Evolutionary conservation across 202 grass and related monocot species (phyloP), one percentile per base, ranked within the genome.

Genomic region (Carex sylvatica): DNA sequence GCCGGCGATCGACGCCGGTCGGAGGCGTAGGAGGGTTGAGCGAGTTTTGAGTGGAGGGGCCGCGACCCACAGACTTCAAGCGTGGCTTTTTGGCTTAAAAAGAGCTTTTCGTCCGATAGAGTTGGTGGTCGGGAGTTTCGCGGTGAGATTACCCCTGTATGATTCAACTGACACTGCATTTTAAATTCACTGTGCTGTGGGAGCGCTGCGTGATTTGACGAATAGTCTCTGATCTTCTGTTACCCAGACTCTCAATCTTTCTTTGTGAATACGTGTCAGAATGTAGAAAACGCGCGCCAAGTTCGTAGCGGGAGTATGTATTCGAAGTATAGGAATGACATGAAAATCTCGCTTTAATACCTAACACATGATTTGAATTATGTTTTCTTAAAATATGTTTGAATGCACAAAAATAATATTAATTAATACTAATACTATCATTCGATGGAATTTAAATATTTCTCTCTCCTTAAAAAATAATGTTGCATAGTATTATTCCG

Each of bases 101-200:
- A 69, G 63, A 68, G 13, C 46, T 56, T 67, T 74, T 82, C 56
- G 81, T 22, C 30, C 61, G 77, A 62, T 54, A 10, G 79, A 71
- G 71, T 59, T 53, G 62, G 61, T 47, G 28, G 69, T 58, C n/a
- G 9, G 35, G 40, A 13, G 3, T 56, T 77, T 55, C 28, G 79
- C 56, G 60, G 79, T 70, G 28, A 62, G 63, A 11, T 64, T 60
- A 78, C 42, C 24, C 20, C 2, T 8, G 15, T 56, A 0, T 60
- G 65, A 38, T 55, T 65, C 87, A 80, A 75, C 89, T 80, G 16
- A 74, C 63, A 72, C 58, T 49, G 77, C 14, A 64, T 90, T 83
- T 80, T 78, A 64, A 64, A 83, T 85, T 82, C 75, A 85, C 38
- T 74, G 51, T 70, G 65, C 73, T 56, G 62, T 36, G 76, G 85